phyloP scores from a whole-genome alignment of 805 yeast genomes.

The Candida arabinofermentans region DNA sequence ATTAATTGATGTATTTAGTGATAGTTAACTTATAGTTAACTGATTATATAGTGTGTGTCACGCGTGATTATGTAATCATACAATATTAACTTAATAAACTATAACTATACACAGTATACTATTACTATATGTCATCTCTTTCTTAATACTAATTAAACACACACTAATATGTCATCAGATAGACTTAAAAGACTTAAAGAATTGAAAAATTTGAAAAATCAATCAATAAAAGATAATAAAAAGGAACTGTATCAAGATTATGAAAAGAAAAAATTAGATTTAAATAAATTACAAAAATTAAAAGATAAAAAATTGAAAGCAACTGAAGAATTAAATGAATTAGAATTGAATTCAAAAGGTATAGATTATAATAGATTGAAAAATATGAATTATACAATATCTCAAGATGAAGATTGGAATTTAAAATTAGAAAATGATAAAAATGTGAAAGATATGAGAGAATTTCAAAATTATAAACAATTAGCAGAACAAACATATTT shows the following conservation, averaged over 20 bases:
- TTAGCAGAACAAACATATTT: slow-evolving; percentile 60
- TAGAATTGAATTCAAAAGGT: slow-evolving; percentile 34
- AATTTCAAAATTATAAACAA: slow-evolving; percentile 46
- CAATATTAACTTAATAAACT: too few species aligned
- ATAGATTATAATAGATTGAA: slow-evolving; percentile 39
- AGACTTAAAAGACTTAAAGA: slow-evolving; percentile 26
- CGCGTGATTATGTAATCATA: too few species aligned
- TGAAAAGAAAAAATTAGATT: slow-evolving; percentile 22
- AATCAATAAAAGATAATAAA: slow-evolving; percentile 27
- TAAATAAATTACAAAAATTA: slow-evolving; percentile 23
- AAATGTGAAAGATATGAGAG: slow-evolving; percentile 30
- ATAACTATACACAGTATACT: too few species aligned
- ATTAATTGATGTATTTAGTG: too few species aligned
- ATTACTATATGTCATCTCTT: too few species aligned
- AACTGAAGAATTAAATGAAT: slow-evolving; percentile 34
- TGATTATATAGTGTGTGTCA: too few species aligned
- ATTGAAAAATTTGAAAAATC: slow-evolving; percentile 26
- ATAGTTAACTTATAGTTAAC: too few species aligned
- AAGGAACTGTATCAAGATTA: slow-evolving; percentile 36
- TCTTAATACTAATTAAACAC: too few species aligned
- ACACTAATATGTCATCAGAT: too few species aligned
- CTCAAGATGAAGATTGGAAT: slow-evolving; percentile 65
- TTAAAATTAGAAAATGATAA: slow-evolving; percentile 31
- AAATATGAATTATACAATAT: slow-evolving; percentile 56
- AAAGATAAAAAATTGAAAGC: slow-evolving; percentile 34